A percentile compares a stretch with the other conserved stretches of the same genome.
phyloP scores from a whole-genome alignment of 2,329 filamentous ascomycete genomes.

The Cladophialophora exuberans region DNA sequence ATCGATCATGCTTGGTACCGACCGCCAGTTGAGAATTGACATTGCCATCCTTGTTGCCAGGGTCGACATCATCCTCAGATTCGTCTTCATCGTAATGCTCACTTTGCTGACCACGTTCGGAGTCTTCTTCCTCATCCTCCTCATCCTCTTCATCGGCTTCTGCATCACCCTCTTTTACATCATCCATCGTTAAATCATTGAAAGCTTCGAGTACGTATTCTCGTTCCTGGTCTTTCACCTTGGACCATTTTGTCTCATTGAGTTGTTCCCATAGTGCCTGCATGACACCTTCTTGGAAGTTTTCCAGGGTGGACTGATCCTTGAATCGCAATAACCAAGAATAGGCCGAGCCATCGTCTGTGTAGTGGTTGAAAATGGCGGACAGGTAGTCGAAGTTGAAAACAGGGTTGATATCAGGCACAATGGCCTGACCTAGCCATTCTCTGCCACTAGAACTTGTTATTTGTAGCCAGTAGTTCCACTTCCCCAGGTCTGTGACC shows the following conservation, averaged over 20 bases:
- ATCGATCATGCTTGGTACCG: slow-evolving; percentile 94
- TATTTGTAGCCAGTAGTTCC: slow-evolving; percentile 96
- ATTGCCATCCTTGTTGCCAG: slow-evolving; percentile 73
- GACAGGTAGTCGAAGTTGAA: slow-evolving; percentile 99
- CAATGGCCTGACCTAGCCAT: slow-evolving; percentile 83
- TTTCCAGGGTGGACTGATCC: slow-evolving; percentile 76
- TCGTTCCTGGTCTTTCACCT: slow-evolving; percentile 86
- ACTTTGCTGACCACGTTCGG: slow-evolving; percentile 67
- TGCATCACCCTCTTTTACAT: slow-evolving; percentile 62
- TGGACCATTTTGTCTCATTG: slow-evolving; percentile 91
- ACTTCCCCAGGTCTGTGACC: slow-evolving; percentile 83
- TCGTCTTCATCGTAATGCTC: slow-evolving; percentile 77
- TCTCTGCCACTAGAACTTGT: slow-evolving; percentile 70
- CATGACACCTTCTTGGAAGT: slow-evolving; percentile 92
- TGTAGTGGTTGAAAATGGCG: slow-evolving; percentile 98
- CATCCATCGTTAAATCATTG: slow-evolving; percentile 90
- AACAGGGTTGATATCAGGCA: slow-evolving; percentile 93
- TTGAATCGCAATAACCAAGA: slow-evolving; percentile 95
- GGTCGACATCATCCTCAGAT: slow-evolving; percentile 75
- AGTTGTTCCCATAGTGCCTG: slow-evolving; percentile 95
- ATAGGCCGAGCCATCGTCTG: slow-evolving; percentile 83
- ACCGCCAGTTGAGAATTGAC: slow-evolving; percentile 93
- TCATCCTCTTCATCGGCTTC: slow-evolving; percentile 62
- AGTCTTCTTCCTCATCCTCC: slow-evolving; percentile 64
- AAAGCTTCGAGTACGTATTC: slow-evolving; percentile 97